phyloP scores from a whole-genome alignment of 2,329 filamentous ascomycete genomes.

The Rhynchosporium agropyri region DNA sequence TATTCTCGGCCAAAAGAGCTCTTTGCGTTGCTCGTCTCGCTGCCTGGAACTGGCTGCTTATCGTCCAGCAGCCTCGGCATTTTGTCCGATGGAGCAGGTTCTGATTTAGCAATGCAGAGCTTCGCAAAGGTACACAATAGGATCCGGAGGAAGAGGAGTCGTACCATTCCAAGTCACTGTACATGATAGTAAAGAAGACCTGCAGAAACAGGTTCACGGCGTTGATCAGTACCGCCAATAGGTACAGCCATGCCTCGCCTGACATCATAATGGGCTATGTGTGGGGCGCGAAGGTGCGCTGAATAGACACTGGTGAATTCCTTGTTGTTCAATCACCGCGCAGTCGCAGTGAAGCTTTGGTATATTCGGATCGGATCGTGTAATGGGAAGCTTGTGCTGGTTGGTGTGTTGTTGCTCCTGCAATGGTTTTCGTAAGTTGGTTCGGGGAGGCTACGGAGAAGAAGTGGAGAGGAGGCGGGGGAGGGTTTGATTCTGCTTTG shows the following conservation, averaged over 20 bases:
- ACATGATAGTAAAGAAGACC: slow-evolving; percentile 99
- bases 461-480: slow-evolving; percentile 16
- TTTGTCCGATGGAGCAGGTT: background rate
- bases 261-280: slow-evolving; percentile 67
- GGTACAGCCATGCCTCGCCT: slow-evolving; percentile 97
- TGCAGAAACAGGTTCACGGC: slow-evolving; percentile 99
- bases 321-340: slow-evolving; percentile 18
- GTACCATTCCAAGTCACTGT: slow-evolving; percentile 98
- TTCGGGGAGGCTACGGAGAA: slow-evolving; percentile 1
- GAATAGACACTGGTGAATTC: background rate
- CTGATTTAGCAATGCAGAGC: background rate
- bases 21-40: background rate
- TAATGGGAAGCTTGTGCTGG: too few relatives aligned
- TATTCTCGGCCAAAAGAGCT: background rate
- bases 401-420: background rate
- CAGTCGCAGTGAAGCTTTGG: slow-evolving; percentile 15
- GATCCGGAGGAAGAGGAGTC: slow-evolving; percentile 44
- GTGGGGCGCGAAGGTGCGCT: slow-evolving; percentile 24
- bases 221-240: slow-evolving; percentile 97
- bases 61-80: slow-evolving; percentile 1
- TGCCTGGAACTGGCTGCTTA: background rate
- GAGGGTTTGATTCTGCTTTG: background rate
- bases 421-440: slow-evolving; percentile 25
- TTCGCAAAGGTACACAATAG: background rate
- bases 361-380: too few relatives aligned